These are phyloP conservation scores for Penicillium waksmanii DNA, from an alignment of 495 filamentous ascomycete genomes.

Conservation along the genomic window DNA sequence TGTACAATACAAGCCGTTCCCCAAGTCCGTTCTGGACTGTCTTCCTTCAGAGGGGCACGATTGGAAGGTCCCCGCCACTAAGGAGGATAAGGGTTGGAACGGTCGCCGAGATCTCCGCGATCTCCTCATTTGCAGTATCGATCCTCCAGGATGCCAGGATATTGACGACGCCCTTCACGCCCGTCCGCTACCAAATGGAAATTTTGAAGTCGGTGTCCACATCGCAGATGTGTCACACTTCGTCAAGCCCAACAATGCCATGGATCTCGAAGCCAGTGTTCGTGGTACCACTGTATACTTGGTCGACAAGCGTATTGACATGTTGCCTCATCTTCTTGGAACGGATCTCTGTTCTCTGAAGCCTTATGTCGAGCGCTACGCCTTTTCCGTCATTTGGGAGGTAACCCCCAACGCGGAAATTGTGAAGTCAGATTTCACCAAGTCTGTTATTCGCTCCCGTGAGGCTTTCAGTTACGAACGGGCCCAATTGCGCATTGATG, in stretches of 20 bases:
- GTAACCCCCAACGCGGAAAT: slow-evolving; percentile 83
- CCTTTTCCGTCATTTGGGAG: slow-evolving; percentile 96
- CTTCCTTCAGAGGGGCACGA: slow-evolving; percentile 89
- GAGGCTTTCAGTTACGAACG: slow-evolving; percentile 98
- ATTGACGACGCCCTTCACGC: slow-evolving; percentile 98
- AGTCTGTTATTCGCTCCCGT: slow-evolving; percentile 96
- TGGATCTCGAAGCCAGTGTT: slow-evolving; percentile 92
- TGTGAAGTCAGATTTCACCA: slow-evolving; percentile 81
- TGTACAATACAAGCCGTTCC: slow-evolving; percentile 97
- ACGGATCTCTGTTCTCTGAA: slow-evolving; percentile 97
- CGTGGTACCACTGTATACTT: slow-evolving; percentile 96
- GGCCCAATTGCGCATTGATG: slow-evolving; percentile 91
- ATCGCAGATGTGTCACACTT: slow-evolving; percentile 99
- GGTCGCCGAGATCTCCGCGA: slow-evolving; percentile 81
- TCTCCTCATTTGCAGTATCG: slow-evolving; percentile 93
- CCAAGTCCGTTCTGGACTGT: slow-evolving; percentile 91
- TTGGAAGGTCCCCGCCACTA: slow-evolving; percentile 83
- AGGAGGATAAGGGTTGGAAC: slow-evolving; percentile 81
- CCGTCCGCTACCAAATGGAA: slow-evolving; percentile 81
- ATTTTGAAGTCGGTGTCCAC: slow-evolving; percentile 96
- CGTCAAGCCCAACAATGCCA: slow-evolving; percentile 94
- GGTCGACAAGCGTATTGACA: slow-evolving; percentile 98
- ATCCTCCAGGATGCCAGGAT: slow-evolving; percentile 94
- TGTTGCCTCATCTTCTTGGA: slow-evolving; percentile 93
- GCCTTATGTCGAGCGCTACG: slow-evolving; percentile 95